Percentiles rank a stretch among this genome's conserved stretches.
Conservation (phyloP, 345 rosid species). For the Populus alba region DNA sequence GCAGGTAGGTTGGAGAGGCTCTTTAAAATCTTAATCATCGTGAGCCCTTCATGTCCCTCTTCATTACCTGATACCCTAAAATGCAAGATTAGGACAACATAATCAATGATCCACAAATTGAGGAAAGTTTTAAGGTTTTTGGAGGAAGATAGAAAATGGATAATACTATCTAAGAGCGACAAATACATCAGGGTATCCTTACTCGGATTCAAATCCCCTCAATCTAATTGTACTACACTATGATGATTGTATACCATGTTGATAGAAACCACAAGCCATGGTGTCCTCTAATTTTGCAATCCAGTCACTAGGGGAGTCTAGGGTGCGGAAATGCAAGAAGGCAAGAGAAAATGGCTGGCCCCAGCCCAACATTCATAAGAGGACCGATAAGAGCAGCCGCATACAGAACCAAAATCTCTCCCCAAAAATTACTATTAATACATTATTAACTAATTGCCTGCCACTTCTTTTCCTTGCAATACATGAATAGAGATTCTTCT, state of each 20-base stretch:
- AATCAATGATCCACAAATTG: background rate
- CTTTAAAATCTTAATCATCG: too few species aligned
- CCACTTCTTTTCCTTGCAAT: background rate
- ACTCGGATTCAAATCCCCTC: background rate
- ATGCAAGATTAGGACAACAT: background rate
- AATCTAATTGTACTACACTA: background rate
- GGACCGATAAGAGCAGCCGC: background rate
- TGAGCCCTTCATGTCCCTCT: too few species aligned
- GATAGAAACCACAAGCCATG: background rate
- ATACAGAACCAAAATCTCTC: background rate
- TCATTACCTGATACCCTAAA: background rate
- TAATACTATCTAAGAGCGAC: background rate
- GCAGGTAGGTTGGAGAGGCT: too few species aligned
- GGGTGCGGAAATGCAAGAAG: background rate
- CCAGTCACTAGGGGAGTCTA: background rate
- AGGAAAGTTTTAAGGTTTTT: background rate
- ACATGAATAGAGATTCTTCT: background rate
- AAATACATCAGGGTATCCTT: background rate
- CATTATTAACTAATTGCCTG: background rate
- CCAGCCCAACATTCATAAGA: background rate
- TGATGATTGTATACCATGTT: background rate
- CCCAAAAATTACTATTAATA: conserved; percentile 4
- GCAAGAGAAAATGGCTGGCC: background rate
- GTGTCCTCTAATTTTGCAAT: background rate
- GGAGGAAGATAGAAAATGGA: background rate